phyloP scores from a whole-genome alignment of 148 eudicot genomes.

The Fallopia convolvulus region DNA sequence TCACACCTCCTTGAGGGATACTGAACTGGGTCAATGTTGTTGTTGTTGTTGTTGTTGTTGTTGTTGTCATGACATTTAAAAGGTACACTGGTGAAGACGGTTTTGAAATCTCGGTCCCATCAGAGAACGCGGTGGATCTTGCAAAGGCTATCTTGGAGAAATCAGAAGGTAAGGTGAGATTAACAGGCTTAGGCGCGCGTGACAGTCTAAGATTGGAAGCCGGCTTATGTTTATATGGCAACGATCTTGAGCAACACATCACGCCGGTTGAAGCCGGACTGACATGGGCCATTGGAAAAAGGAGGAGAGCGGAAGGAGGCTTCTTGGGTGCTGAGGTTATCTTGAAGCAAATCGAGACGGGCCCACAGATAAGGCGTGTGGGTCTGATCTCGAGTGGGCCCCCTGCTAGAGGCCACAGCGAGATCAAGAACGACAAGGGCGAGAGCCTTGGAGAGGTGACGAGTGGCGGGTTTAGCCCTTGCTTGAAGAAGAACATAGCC shows the following conservation, averaged over 20 bases:
- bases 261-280: slow-evolving; percentile 95
- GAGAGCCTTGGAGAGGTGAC: slow-evolving; percentile 81
- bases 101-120: slow-evolving; percentile 89
- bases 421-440: slow-evolving; percentile 77
- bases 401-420: slow-evolving; percentile 90
- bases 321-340: slow-evolving; percentile 91
- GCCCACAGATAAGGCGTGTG: slow-evolving; percentile 70
- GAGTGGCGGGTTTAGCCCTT: slow-evolving; percentile 97
- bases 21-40: too few relatives aligned
- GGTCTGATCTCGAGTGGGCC: slow-evolving; percentile 82
- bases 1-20: too few relatives aligned
- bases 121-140: slow-evolving; percentile 70
- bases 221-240: slow-evolving; percentile 85
- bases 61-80: background rate
- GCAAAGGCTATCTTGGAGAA: slow-evolving; percentile 83
- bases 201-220: slow-evolving; percentile 98
- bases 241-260: slow-evolving; percentile 90
- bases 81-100: slow-evolving; percentile 99
- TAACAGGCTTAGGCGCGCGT: slow-evolving; percentile 91
- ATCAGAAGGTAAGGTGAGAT: slow-evolving; percentile 90
- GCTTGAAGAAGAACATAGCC: slow-evolving; percentile 94
- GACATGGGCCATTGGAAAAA: slow-evolving; percentile 97
- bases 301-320: slow-evolving; percentile 87
- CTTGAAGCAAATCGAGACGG: slow-evolving; percentile 76
- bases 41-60: too few relatives aligned